phyloP scores from a whole-genome alignment of 306 rosid genomes.

The Prunus kanzakura region DNA sequence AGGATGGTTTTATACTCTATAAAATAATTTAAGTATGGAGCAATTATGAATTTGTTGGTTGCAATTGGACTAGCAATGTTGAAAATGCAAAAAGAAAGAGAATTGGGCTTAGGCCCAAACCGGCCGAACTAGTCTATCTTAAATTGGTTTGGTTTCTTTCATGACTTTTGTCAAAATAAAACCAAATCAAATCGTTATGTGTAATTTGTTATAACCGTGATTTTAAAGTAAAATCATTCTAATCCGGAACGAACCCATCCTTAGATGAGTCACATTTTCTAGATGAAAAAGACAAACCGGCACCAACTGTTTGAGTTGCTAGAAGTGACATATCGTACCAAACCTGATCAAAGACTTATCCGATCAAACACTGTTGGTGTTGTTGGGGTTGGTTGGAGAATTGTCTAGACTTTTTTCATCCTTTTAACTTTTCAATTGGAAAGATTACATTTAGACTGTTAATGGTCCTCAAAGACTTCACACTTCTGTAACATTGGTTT shows the following conservation, averaged over 20 bases:
- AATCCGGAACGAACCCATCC: rapidly evolving
- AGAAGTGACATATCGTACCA: not conserved
- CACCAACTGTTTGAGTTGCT: not conserved
- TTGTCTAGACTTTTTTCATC: not conserved
- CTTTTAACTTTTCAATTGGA: not conserved
- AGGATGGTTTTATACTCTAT: too few relatives aligned
- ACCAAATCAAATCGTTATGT: too few relatives aligned
- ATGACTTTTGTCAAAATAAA: too few relatives aligned
- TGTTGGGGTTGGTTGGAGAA: not conserved
- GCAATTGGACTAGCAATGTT: rapidly evolving
- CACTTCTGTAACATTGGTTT: too few relatives aligned
- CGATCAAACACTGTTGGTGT: not conserved
- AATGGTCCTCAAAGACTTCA: too few relatives aligned
- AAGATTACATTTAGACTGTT: not conserved
- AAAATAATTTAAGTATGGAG: too few relatives aligned
- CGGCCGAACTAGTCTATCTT: rapidly evolving
- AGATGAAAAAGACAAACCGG: not conserved
- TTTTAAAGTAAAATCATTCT: too few relatives aligned
- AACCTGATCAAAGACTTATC: not conserved
- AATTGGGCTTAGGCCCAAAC: too few relatives aligned
- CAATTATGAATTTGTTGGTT: too few relatives aligned
- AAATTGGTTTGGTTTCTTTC: too few relatives aligned
- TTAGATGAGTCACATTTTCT: not conserved
- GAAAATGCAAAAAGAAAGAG: too few relatives aligned
- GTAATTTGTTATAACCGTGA: rapidly evolving